phyloP scores from a whole-genome alignment of 495 filamentous ascomycete species.

The Neurospora africana region DNA sequence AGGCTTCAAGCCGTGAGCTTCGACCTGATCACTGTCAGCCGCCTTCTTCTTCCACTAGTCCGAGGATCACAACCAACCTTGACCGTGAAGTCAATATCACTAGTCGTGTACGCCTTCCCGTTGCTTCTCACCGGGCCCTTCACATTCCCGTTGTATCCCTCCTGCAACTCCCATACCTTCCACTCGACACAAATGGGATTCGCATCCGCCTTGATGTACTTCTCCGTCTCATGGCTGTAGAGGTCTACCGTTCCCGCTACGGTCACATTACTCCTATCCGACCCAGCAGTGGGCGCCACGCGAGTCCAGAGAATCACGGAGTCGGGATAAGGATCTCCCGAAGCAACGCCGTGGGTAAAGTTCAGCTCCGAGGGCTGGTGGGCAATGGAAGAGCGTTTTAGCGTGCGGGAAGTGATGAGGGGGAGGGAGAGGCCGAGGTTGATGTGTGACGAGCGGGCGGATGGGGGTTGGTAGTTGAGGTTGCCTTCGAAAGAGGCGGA shows the following conservation, averaged over 20 bases:
- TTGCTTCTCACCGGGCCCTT: constrained; percentile 30
- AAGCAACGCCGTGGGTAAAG: constrained; percentile 38
- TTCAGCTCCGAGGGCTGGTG: constrained; percentile 30
- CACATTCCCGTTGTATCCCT: constrained; percentile 20
- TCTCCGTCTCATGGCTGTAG: constrained; percentile 45
- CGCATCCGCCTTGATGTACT: constrained; percentile 39
- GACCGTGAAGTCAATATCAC: constrained; percentile 57
- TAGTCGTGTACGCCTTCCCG: constrained; percentile 48
- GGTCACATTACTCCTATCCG: constrained; percentile 43
- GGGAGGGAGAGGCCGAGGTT: constrained; percentile 45
- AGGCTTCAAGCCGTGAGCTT: constrained; percentile 44
- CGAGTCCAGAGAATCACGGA: constrained; percentile 59
- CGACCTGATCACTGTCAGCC: constrained; percentile 31
- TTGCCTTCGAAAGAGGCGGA: constrained; percentile 30
- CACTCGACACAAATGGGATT: constrained; percentile 50
- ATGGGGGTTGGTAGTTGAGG: constrained; percentile 52
- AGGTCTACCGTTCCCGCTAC: constrained; percentile 43
- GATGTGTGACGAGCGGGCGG: constrained; percentile 37
- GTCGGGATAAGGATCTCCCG: constrained; percentile 51
- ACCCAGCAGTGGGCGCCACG: constrained; percentile 38
- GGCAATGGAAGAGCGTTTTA: constrained; percentile 46
- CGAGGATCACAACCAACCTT: constrained; percentile 26
- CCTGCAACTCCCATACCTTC: constrained; percentile 15
- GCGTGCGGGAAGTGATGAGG: constrained; percentile 25
- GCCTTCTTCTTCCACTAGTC: neutral